These are phyloP conservation scores for Turnera subulata DNA, from an alignment of 345 rosid genomes.

Conservation along the genomic window DNA sequence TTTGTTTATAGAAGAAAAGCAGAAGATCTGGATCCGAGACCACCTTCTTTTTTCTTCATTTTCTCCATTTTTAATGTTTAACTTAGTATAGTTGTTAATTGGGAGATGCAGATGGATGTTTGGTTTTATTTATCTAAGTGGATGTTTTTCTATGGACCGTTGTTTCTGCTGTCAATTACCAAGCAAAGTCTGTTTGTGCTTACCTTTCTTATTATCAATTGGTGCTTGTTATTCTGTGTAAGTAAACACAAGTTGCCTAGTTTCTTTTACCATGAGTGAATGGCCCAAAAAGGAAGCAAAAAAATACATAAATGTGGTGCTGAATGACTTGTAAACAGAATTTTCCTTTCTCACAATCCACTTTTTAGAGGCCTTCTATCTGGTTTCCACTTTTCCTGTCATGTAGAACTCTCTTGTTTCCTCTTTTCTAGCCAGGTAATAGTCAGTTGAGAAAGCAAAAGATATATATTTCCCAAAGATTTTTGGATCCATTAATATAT, in stretches of 20 bases:
- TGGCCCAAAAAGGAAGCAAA: neutral
- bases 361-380: conserved; percentile 1
- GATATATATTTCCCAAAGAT: neutral
- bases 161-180: too few species aligned
- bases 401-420: conserved; percentile 6
- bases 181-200: too few species aligned
- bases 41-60: conserved; percentile 22
- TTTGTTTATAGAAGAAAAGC: conserved; percentile 66
- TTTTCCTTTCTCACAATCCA: neutral
- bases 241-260: neutral
- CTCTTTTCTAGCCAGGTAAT: conserved; percentile 4
- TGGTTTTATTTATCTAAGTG: conserved; percentile 11
- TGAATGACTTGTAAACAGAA: neutral
- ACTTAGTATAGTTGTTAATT: conserved; percentile 19
- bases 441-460: neutral
- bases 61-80: conserved; percentile 13
- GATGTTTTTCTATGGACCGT: neutral
- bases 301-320: neutral
- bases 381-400: conserved; percentile 23
- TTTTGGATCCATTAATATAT: conserved; percentile 10
- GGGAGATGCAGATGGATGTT: conserved; percentile 24
- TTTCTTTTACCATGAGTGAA: neutral
- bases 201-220: neutral
- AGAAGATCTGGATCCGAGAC: conserved; percentile 72
- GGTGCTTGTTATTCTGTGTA: neutral